These are phyloP conservation scores for Passiflora organensis DNA, from an alignment of 345 rosid genomes.

Conservation along the genomic window DNA sequence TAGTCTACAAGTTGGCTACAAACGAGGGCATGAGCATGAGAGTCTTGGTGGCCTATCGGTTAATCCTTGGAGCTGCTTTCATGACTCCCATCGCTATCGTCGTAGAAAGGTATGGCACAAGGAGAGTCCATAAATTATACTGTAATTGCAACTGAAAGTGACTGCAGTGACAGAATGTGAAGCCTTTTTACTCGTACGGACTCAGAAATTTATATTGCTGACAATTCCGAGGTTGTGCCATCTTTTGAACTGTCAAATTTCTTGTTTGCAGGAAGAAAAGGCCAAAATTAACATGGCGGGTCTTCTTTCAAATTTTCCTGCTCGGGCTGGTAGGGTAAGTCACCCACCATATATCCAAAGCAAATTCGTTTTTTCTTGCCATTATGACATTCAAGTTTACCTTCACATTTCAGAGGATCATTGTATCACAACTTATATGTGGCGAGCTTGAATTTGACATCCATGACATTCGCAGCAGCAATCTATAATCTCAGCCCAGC, in stretches of 20 bases:
- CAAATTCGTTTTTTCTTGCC: no score
- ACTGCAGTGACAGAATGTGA: background rate
- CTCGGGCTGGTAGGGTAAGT: conserved; percentile 10
- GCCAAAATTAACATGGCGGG: conserved; percentile 11
- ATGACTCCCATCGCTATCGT: conserved; percentile 14
- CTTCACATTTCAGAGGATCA: conserved; percentile 7
- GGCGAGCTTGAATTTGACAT: conserved; percentile 8
- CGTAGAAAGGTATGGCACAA: conserved; percentile 13
- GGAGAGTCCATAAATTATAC: no score
- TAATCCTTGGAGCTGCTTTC: conserved; percentile 11
- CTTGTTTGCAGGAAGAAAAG: conserved; percentile 4
- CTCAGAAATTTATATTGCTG: background rate
- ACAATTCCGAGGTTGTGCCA: background rate
- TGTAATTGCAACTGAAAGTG: no score
- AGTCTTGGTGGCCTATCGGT: conserved; percentile 12
- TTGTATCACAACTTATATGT: conserved; percentile 6
- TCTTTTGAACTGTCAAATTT: background rate
- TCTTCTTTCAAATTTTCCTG: conserved; percentile 6
- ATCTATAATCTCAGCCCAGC: conserved; percentile 10
- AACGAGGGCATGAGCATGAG: conserved; percentile 14
- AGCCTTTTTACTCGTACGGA: no score
- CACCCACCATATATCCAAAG: no score
- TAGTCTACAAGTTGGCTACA: conserved; percentile 9
- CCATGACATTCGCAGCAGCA: conserved; percentile 14
- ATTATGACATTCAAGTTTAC: no score